These are phyloP conservation scores for Phytopythium cucurbitacearum DNA, from an alignment of 352 stramenopile genomes.

Conservation along the genomic window DNA sequence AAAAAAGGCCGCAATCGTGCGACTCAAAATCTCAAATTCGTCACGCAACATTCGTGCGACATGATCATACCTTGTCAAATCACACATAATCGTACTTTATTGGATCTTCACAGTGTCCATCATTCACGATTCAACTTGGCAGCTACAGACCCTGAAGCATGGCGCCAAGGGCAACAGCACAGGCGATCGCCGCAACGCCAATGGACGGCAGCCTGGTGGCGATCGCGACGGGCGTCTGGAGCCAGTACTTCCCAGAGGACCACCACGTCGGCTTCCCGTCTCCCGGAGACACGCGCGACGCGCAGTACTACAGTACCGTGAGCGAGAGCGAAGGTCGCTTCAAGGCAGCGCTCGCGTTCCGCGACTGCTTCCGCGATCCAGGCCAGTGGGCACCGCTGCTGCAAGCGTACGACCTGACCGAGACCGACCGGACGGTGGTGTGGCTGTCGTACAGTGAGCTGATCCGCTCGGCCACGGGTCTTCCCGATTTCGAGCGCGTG, in stretches of 20 bases:
- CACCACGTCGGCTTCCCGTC: constrained; percentile 39
- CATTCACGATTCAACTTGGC: no score
- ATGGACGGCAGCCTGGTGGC: constrained; percentile 15
- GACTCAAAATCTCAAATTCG: background rate
- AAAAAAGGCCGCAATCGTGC: constrained; percentile 11
- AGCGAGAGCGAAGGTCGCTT: constrained; percentile 50
- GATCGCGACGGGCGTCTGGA: constrained; percentile 69
- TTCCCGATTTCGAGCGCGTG: constrained; percentile 47
- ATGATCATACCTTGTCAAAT: constrained; percentile 1
- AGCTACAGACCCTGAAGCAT: background rate
- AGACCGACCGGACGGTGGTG: constrained; percentile 38
- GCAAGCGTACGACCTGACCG: constrained; percentile 45
- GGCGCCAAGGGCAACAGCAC: background rate
- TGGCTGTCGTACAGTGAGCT: constrained; percentile 54
- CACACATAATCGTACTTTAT: background rate
- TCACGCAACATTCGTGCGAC: constrained; percentile 10
- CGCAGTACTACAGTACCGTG: constrained; percentile 42
- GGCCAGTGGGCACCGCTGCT: constrained; percentile 50
- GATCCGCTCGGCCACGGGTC: constrained; percentile 28
- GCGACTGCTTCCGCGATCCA: constrained; percentile 44
- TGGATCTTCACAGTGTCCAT: background rate
- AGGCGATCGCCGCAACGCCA: no score
- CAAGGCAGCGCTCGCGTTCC: constrained; percentile 52
- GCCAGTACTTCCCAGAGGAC: constrained; percentile 71
- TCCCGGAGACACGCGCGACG: constrained; percentile 35